Base-by-base conservation (phyloP, 2,329 filamentous ascomycete species). In the Monilinia polystroma region DNA sequence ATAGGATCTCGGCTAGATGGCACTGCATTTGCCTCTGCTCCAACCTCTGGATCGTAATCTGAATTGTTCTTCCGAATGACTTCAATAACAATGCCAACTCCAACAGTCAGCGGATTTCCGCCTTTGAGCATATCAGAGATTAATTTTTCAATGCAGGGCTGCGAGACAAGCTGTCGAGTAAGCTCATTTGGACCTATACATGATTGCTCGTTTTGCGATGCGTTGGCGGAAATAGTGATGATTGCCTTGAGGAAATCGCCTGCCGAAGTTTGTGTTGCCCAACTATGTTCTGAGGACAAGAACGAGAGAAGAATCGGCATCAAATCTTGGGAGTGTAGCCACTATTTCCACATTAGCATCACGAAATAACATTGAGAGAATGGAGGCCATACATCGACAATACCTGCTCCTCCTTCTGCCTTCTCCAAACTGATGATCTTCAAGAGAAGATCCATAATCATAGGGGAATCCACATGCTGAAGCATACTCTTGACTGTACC, bases 51-150 rank as follows among this genome's bases (percentile, higher is more conserved):
- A 73, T 99, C 95, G 77, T 99, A 99, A 78, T 99, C 95, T 0
- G 95, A 98, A 77, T 99, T 99, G 79, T 99, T 99, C 81, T 99
- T 99, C 68, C 95, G 87, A 76, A 99, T 99, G 56, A 99, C 95
- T 79, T 99, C 95, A 70, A 99, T 99, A 45, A 99, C 87, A 74
- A 98, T 97, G 26, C 95, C 95, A 14, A 99, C 95, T 60, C 95
- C 95, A 20, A 98, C 96, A 0, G 94, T 98, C 67, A 99, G 80
- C 7, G 95, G 90, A 74, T 99, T 98, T 35, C 95, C 95, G 51
- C 95, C 95, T 63, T 89, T 85, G 18, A 98, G 85, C 95, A 99
- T 99, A 74, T 94, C 92, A 18, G 85, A 82, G 68, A 98, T 92
- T n/a, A 99, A 84, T 68, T 87, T 87, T 75, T 94, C 86, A 63